These are phyloP conservation scores for Aspergillus baeticus DNA, from an alignment of 495 filamentous ascomycete species.

Conservation along the genomic window DNA sequence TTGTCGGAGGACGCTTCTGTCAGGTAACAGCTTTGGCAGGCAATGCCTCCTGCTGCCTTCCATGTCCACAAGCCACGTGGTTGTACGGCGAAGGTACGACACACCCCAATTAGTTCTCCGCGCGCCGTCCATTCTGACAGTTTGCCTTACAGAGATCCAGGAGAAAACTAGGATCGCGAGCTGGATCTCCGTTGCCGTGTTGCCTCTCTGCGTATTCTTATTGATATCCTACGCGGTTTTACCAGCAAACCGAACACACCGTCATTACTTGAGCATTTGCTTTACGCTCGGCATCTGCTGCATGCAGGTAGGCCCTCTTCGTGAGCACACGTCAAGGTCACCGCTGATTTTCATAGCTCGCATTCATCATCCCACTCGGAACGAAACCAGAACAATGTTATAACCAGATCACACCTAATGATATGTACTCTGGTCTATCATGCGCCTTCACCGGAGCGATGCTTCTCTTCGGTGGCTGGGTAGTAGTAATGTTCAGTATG, in stretches of 20 bases:
- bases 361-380: conserved; percentile 88
- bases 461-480: conserved; percentile 80
- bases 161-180: conserved; percentile 60
- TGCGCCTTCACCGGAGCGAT: conserved; percentile 90
- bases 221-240: conserved; percentile 79
- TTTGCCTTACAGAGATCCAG: conserved; percentile 6
- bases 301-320: conserved; percentile 63
- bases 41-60: conserved; percentile 72
- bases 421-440: conserved; percentile 76
- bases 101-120: background rate
- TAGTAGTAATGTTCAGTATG: conserved; percentile 76
- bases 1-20: conserved; percentile 65
- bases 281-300: conserved; percentile 70
- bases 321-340: background rate
- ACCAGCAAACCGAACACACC: conserved; percentile 84
- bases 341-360: conserved; percentile 34
- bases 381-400: conserved; percentile 79
- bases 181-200: conserved; percentile 75
- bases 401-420: conserved; percentile 88
- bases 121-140: background rate
- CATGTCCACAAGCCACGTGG: conserved; percentile 85
- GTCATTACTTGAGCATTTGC: conserved; percentile 90
- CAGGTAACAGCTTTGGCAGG: conserved; percentile 46
- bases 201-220: conserved; percentile 71
- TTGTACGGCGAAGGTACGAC: conserved; percentile 71